Percentiles rank a stretch among this genome's conserved stretches.
Conservation (phyloP, 495 filamentous ascomycete species). For the Pseudomonodictys pantanalensis region DNA sequence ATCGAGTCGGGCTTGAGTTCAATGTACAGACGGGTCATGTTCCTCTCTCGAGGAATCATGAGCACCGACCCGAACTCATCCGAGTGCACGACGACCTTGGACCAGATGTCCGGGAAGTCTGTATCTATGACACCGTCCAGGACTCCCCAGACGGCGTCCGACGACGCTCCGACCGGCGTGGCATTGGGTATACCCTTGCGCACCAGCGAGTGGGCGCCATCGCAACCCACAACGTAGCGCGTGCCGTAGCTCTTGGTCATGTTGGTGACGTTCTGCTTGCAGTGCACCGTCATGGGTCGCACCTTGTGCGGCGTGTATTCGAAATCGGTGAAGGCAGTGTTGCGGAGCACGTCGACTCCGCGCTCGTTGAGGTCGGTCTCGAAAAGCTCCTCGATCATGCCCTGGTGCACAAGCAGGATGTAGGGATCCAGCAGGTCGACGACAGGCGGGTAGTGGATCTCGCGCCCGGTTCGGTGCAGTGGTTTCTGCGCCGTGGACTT, state of each 20-base stretch:
- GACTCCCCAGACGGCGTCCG: constrained; percentile 71
- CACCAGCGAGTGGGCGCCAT: constrained; percentile 46
- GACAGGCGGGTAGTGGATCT: constrained; percentile 67
- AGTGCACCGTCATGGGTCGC: constrained; percentile 15
- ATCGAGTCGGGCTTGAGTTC: constrained; percentile 67
- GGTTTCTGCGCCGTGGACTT: constrained; percentile 56
- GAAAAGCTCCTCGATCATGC: constrained; percentile 67
- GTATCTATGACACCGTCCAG: constrained; percentile 74
- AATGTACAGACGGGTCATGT: constrained; percentile 74
- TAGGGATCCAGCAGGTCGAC: constrained; percentile 71
- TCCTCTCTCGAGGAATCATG: constrained; percentile 71
- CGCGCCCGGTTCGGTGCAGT: constrained; percentile 62
- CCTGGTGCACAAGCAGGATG: constrained; percentile 70
- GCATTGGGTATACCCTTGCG: constrained; percentile 60
- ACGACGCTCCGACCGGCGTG: constrained; percentile 59
- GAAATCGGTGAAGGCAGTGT: constrained; percentile 45
- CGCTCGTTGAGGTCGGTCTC: constrained; percentile 60
- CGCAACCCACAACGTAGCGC: constrained; percentile 36
- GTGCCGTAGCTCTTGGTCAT: constrained; percentile 14
- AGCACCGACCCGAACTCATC: constrained; percentile 67
- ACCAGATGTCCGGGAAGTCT: constrained; percentile 75
- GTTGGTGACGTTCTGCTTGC: constrained; percentile 10
- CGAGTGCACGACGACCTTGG: constrained; percentile 64
- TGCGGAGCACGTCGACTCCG: constrained; percentile 56
- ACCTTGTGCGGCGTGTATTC: constrained; percentile 19